Conservation (phyloP, 768 basidiomycete species). For the Sarcomyxa edulis region DNA sequence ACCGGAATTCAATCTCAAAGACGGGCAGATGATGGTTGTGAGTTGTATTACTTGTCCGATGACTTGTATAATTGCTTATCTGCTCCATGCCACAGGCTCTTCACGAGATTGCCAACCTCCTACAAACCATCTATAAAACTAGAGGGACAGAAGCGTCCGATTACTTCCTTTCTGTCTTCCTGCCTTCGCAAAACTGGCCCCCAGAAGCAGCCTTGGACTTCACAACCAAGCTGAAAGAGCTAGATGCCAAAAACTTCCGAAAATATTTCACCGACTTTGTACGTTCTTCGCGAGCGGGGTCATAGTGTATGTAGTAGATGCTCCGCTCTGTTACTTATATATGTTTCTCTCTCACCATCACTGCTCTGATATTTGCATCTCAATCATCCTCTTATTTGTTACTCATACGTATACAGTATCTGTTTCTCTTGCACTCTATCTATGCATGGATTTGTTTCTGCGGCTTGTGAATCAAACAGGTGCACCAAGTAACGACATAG, state of each 20-base stretch:
- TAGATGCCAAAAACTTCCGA: constrained; percentile 72
- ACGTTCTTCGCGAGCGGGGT: constrained; percentile 58
- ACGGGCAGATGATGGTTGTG: constrained; percentile 82
- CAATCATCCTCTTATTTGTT: not conserved
- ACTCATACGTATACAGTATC: too few species aligned
- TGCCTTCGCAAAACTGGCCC: constrained; percentile 90
- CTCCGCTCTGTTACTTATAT: not conserved
- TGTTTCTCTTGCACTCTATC: too few species aligned
- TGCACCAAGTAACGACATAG: too few species aligned
- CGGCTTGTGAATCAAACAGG: too few species aligned
- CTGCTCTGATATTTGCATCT: not conserved
- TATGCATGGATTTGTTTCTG: too few species aligned
- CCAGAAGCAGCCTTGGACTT: constrained; percentile 73
- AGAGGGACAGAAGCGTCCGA: constrained; percentile 80
- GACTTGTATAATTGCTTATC: not conserved
- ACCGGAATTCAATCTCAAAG: constrained; percentile 81
- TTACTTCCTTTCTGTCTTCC: constrained; percentile 72
- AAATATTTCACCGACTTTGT: constrained; percentile 88
- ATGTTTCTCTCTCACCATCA: not conserved
- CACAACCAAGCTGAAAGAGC: constrained; percentile 63
- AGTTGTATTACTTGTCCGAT: constrained; percentile 21
- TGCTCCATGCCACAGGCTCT: constrained; percentile 44
- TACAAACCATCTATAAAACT: constrained; percentile 73
- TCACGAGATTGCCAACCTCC: constrained; percentile 81
- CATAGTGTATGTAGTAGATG: constrained; percentile 32